These are phyloP conservation scores for Pseudotsuga menziesii DNA, from an alignment of 75 land plant species.

Conservation along the genomic window DNA sequence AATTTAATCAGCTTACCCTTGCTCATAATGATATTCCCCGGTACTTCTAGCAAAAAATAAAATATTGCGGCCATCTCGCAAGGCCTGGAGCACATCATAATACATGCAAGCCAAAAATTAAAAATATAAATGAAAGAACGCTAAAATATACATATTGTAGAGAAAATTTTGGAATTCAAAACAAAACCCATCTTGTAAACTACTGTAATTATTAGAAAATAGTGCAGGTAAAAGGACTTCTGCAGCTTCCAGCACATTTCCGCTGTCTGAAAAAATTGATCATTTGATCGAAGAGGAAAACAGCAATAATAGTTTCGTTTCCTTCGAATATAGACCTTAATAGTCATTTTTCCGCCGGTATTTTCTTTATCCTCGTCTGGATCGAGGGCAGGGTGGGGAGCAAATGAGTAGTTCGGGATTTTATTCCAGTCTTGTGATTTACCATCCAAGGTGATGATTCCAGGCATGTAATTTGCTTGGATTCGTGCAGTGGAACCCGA, in stretches of 20 bases:
- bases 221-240: no score
- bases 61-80: conserved; percentile 76
- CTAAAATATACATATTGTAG: no score
- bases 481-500: conserved; percentile 21
- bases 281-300: no score
- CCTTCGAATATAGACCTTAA: conserved; percentile 40
- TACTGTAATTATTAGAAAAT: no score
- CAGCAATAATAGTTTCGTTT: no score
- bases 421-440: conserved; percentile 64
- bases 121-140: neutral
- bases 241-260: no score
- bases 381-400: conserved; percentile 70
- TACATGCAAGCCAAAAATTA: neutral
- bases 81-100: conserved; percentile 40
- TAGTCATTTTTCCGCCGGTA: conserved; percentile 53
- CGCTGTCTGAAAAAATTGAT: no score
- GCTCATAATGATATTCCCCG: conserved; percentile 64
- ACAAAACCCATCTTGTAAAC: no score
- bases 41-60: conserved; percentile 83
- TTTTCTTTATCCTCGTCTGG: conserved; percentile 49
- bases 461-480: conserved; percentile 60
- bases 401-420: conserved; percentile 49
- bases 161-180: no score
- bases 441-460: conserved; percentile 78
- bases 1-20: conserved; percentile 43